Base-by-base conservation (phyloP, 2,329 filamentous ascomycete species). In the Leptodontidium sp. region DNA sequence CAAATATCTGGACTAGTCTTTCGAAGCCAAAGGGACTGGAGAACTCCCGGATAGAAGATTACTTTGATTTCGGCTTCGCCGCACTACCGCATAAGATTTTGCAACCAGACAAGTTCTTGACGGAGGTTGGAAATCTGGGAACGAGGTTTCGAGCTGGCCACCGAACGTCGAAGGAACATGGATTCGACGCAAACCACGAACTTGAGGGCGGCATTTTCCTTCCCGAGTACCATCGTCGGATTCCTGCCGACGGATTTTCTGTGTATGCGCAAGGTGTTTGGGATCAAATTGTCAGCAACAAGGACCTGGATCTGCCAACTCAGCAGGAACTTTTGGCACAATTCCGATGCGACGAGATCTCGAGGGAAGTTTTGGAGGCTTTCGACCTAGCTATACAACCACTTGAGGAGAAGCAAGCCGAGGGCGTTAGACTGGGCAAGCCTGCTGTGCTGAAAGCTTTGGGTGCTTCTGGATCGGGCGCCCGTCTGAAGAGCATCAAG, bases 261-360 rank as follows among this genome's bases (percentile, higher is more conserved):
- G 86, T 94, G 69, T 99, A 99, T 76, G 94, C 96, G 0, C 90
- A 96, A 78, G 93, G 94, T 50, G 89, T 99, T 55, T 99, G 96
- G 96, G 94, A 98, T 77, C 95, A 98, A 81, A 99, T 99, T 78
- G 94, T 97, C 75, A 92, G 95, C 84, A 99, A 99, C 86, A 99
- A 99, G 81, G 96, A 99, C 77, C 85, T 99, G 65, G 96, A 99
- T 81, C 82, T 99, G 68, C 96, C 96, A 3, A 98, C 96, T 0
- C 96, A 99, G 79, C 96, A 99, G 81, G 96, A 99, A 80, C 86
- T 99, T 57, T 86, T 99, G 64, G 96, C 96, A 12, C 96, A 99
- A 80, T 99, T 98, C 83, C 90, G 96, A 73, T 99, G 96, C 80
- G 96, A 99, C 79, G 96, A 99, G 81, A 99, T 99, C 68, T 88